Base-by-base conservation (phyloP, 129 eudicot species). In the Lactuca saligna region DNA sequence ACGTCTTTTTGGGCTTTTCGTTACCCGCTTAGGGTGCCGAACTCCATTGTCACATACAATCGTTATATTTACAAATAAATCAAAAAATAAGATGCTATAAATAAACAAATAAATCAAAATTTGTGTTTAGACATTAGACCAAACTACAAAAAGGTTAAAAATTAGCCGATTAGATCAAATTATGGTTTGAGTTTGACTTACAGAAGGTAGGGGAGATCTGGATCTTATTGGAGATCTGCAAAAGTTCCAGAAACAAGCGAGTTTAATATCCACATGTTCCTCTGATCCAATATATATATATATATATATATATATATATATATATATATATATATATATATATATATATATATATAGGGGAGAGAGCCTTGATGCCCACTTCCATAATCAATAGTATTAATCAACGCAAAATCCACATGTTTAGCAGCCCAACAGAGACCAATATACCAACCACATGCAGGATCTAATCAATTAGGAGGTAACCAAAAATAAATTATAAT, bases 141-240 rank as follows among this genome's bases (percentile, higher is more conserved):
- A 20, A 20, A 20, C 20, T 20, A 20, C 20, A 20, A 20, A 20
- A 20, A 0, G 20, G 20, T 20, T 20, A 20, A 20, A 20, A 20
- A 20, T 20, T 20, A 20, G 1, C 20, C 0, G 20, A 20, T 20
- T 20, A 32, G 11, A 42, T 42, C 5, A 59, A 57, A 16, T 46
- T 3, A 14, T 12, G 54, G 55, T 57, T 34, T 54, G 29, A 91
- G 95, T 91, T 91, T 58, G 29, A 87, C 97, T 91, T 91, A 88
- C 96, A 81, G 93, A 71, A 39, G 88, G 86, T 48, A 70, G 70
- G 3, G 96, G 97, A 55, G 97, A 91, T 77, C 84, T 85, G 91
- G 97, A 91, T 76, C 96, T 91, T 91, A 96, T 83, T 34, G 80
- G 93, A 65, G 96, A 91, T 91, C 97, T 88, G 97, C 92, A 91